Percentiles rank a stretch among this genome's conserved stretches.
Conservation (phyloP, 331 rosid genomes). For the Phaseolus coccineus region DNA sequence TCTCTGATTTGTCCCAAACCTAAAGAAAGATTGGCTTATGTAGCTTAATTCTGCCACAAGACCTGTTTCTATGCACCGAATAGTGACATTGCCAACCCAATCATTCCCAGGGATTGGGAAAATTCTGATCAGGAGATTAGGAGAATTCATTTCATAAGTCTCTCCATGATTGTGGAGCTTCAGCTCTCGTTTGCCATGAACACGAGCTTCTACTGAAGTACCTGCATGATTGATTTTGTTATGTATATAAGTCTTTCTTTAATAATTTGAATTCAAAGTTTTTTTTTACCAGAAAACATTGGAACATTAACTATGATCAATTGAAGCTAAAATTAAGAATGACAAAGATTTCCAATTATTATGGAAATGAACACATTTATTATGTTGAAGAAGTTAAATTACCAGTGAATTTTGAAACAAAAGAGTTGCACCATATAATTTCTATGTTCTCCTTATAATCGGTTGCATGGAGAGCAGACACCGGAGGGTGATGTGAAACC, state of each 20-base stretch:
- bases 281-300: background rate
- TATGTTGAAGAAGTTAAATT: background rate
- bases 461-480: constrained; percentile 82
- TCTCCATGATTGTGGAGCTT: constrained; percentile 72
- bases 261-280: background rate
- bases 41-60: constrained; percentile 72
- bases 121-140: constrained; percentile 59
- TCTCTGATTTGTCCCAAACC: constrained; percentile 58
- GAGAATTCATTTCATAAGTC: constrained; percentile 69
- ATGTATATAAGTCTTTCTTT: background rate
- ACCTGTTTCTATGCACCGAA: constrained; percentile 62
- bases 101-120: constrained; percentile 62
- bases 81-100: constrained; percentile 64
- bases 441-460: constrained; percentile 70
- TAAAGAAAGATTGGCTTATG: constrained; percentile 57
- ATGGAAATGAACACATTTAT: background rate
- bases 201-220: constrained; percentile 62
- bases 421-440: constrained; percentile 65
- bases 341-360: background rate
- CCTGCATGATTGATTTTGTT: constrained; percentile 49
- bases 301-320: background rate
- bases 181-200: constrained; percentile 64
- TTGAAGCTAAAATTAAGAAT: background rate
- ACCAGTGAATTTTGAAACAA: constrained; percentile 68
- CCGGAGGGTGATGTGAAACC: constrained; percentile 91